A percentile compares a stretch with the other conserved stretches of the same genome.
These are phyloP conservation scores for Rhizophora apiculata DNA, from an alignment of 345 rosid genomes.

Conservation along the genomic window DNA sequence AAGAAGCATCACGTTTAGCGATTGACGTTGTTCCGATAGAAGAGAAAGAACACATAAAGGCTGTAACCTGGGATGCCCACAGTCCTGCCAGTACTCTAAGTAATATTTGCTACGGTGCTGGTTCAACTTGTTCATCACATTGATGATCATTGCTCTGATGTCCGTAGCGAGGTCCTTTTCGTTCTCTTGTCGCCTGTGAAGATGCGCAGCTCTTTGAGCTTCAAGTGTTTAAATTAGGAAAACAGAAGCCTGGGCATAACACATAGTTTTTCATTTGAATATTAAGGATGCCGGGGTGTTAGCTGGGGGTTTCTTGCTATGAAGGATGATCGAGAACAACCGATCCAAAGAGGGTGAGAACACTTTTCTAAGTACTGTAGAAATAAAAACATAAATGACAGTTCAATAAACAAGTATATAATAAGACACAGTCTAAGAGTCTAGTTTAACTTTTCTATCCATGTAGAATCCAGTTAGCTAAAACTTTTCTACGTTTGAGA, in stretches of 20 bases:
- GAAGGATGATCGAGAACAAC: too few species aligned
- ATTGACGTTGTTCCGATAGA: neutral
- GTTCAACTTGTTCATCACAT: neutral
- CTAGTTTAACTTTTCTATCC: neutral
- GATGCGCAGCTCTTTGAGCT: too few species aligned
- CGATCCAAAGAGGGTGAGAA: too few species aligned
- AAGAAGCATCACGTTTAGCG: conserved; percentile 14
- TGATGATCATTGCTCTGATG: neutral
- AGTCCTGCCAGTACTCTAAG: conserved; percentile 12
- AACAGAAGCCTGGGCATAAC: too few species aligned
- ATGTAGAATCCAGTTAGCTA: neutral
- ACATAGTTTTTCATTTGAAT: too few species aligned
- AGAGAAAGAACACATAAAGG: neutral
- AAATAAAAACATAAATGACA: too few species aligned
- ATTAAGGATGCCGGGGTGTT: too few species aligned
- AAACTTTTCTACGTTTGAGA: neutral
- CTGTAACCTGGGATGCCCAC: neutral
- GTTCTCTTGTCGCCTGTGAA: neutral
- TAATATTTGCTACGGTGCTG: conserved; percentile 1
- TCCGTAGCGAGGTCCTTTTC: neutral
- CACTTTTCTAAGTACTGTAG: too few species aligned
- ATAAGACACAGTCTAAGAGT: neutral
- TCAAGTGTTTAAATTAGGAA: too few species aligned
- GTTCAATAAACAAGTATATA: neutral
- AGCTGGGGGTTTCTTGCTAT: too few species aligned